Evolutionary conservation across 306 rosid species (phyloP), one percentile per base, ranked within the genome.

Genomic region (Vachellia collinsii): DNA sequence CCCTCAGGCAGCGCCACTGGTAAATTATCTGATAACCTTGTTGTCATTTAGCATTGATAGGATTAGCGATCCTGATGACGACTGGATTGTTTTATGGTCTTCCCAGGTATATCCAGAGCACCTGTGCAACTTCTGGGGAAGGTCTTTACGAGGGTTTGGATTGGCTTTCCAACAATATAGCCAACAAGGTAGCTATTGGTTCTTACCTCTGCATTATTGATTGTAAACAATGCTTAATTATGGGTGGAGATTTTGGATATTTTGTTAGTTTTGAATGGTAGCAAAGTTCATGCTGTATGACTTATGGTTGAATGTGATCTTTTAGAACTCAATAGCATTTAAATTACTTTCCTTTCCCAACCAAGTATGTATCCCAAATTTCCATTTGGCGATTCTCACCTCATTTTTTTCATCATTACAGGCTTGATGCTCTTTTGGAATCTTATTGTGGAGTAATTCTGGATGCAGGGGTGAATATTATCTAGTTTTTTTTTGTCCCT

Each of bases 1-100:
- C 99, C 80, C 97, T 96, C 81, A 87, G 99, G 78, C 99, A 96
- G 86, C 98, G 99, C 86, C 99, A 96, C 90, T 96, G 99, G 99
- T 96, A 85, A 71, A 59, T 66, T 25, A 81, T 29, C 65, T 76
- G 56, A 10, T 75, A 53, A 36, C 63, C 54, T 53, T 38, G 17
- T 38, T 38, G n/a, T 48, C 64, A n/a, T 51, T 51, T 16, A 48
- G 38, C 17, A 58, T 68, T 51, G 64, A 9, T 22, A 11, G 46
- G 69, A 5, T 62, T 22, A 11, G 42, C 25, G 63, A 16, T 75
- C 17, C 36, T 23, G 34, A 23, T 70, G 10, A n/a, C 48, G 47
- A 56, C 75, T 80, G 80, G 87, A 62, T 29, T 72, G 29, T 42
- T 48, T 41, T 51, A 7, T 69, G 80, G 54, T 46, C 78, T 84